These are phyloP conservation scores for Trypanosoma platydactyli DNA, from an alignment of 208 protist species.

Conservation along the genomic window DNA sequence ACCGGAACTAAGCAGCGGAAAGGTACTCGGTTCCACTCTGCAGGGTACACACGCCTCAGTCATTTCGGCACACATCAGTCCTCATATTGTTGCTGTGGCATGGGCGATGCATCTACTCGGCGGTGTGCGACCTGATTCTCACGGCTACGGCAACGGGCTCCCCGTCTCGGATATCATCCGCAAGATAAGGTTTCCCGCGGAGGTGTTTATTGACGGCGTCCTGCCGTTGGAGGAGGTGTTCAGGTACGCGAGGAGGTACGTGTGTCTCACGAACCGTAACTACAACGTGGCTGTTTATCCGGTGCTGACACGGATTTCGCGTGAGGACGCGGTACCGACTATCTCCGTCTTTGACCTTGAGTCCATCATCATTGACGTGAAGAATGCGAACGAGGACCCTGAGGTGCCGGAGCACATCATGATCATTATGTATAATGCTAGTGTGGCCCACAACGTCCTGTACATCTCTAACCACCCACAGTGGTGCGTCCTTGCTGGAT, in stretches of 20 bases:
- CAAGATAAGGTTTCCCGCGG: constrained; percentile 62
- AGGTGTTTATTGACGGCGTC: constrained; percentile 75
- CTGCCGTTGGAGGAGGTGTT: constrained; percentile 84
- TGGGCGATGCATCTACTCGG: constrained; percentile 88
- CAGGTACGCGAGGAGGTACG: constrained; percentile 73
- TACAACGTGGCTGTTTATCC: constrained; percentile 69
- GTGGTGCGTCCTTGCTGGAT: constrained; percentile 85
- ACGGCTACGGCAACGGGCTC: constrained; percentile 82
- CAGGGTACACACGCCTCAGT: constrained; percentile 70
- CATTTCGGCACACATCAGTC: constrained; percentile 76
- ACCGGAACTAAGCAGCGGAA: constrained; percentile 82
- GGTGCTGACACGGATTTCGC: constrained; percentile 84
- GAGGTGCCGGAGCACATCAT: constrained; percentile 78
- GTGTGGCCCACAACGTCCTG: constrained; percentile 87
- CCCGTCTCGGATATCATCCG: constrained; percentile 84
- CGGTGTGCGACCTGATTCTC: constrained; percentile 57
- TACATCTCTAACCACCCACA: constrained; percentile 73
- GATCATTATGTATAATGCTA: constrained; percentile 90
- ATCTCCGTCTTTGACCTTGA: constrained; percentile 89
- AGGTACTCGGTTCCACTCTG: constrained; percentile 75
- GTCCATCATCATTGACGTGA: constrained; percentile 78
- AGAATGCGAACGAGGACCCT: constrained; percentile 68
- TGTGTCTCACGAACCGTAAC: constrained; percentile 40
- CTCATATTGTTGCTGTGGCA: constrained; percentile 83
- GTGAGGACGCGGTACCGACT: constrained; percentile 85